Conservation (phyloP, 805 yeast species). For the Suhomyces sp. region DNA sequence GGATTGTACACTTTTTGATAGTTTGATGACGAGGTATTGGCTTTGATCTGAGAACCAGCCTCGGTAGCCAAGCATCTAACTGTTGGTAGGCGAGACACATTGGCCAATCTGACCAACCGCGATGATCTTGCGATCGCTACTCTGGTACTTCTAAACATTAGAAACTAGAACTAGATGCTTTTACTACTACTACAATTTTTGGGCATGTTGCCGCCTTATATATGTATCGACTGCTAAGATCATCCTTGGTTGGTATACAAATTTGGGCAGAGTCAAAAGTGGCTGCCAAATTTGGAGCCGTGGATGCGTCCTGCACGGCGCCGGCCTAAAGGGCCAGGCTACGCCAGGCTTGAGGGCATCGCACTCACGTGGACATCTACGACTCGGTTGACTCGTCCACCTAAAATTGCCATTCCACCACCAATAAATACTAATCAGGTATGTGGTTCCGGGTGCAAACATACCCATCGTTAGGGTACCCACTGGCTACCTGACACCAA, state of each 20-base stretch:
- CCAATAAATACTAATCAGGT: too few species aligned
- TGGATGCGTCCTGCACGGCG: not conserved
- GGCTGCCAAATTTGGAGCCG: not conserved
- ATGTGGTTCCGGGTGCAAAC: too few species aligned
- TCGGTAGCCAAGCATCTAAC: not conserved
- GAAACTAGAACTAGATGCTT: not conserved
- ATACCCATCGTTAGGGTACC: too few species aligned
- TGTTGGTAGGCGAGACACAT: not conserved
- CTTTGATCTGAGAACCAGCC: slow-evolving; percentile 20
- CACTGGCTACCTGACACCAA: too few species aligned
- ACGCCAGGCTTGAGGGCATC: not conserved
- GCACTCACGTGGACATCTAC: not conserved
- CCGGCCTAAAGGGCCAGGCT: not conserved
- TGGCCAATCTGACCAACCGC: slow-evolving; percentile 4
- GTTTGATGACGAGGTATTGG: slow-evolving; percentile 55
- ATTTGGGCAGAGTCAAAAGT: not conserved
- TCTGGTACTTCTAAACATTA: slow-evolving; percentile 1
- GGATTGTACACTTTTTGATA: slow-evolving; percentile 50
- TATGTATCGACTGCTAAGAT: not conserved
- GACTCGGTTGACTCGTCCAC: not conserved
- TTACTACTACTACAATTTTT: not conserved
- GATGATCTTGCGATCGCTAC: slow-evolving; percentile 4
- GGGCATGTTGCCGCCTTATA: not conserved
- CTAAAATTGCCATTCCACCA: not conserved
- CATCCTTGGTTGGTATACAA: not conserved